phyloP scores from a whole-genome alignment of 2,329 filamentous ascomycete species.

The Tolypocladium guangdongense region DNA sequence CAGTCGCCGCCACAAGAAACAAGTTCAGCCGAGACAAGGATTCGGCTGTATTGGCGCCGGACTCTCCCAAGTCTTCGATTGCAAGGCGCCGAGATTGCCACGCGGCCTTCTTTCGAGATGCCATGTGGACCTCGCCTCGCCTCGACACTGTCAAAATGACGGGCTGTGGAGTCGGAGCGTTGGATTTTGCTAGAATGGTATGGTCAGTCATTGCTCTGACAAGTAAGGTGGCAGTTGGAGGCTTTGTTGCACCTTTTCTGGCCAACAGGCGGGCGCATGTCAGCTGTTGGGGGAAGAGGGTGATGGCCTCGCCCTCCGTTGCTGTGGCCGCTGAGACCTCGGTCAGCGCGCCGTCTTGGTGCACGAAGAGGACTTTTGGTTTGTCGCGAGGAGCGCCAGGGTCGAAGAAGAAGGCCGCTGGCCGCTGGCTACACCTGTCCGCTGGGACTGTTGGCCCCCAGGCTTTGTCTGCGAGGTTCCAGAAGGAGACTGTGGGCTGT shows the following conservation, averaged over 20 bases:
- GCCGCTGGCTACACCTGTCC: constrained; percentile 40
- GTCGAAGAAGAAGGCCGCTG: constrained; percentile 54
- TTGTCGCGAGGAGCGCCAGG: constrained; percentile 23
- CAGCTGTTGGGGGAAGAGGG: constrained; percentile 41
- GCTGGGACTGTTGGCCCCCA: constrained; percentile 46
- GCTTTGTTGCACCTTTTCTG: constrained; percentile 28
- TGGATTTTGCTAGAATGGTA: constrained; percentile 1
- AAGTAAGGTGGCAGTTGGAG: not conserved
- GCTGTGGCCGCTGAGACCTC: constrained; percentile 38
- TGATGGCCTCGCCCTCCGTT: constrained; percentile 24
- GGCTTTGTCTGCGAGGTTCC: constrained; percentile 45
- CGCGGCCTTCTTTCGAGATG: constrained; percentile 25
- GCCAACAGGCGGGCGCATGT: constrained; percentile 36
- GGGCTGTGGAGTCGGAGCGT: constrained; percentile 6
- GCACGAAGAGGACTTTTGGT: constrained; percentile 48
- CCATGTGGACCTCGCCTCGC: constrained; percentile 38
- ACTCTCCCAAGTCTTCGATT: constrained; percentile 32
- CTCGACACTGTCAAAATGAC: constrained; percentile 35
- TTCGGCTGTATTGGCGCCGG: constrained; percentile 42
- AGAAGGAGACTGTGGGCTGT: constrained; percentile 38
- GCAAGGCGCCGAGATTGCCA: constrained; percentile 41
- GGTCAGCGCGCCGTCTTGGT: constrained; percentile 50
- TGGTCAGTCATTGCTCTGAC: not conserved
- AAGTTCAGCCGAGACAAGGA: constrained; percentile 45
- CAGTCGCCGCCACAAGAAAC: constrained; percentile 48